Percentiles rank a stretch among this genome's conserved stretches.
These are phyloP conservation scores for Globisporangium lucens DNA, from an alignment of 352 stramenopile species.

Conservation along the genomic window DNA sequence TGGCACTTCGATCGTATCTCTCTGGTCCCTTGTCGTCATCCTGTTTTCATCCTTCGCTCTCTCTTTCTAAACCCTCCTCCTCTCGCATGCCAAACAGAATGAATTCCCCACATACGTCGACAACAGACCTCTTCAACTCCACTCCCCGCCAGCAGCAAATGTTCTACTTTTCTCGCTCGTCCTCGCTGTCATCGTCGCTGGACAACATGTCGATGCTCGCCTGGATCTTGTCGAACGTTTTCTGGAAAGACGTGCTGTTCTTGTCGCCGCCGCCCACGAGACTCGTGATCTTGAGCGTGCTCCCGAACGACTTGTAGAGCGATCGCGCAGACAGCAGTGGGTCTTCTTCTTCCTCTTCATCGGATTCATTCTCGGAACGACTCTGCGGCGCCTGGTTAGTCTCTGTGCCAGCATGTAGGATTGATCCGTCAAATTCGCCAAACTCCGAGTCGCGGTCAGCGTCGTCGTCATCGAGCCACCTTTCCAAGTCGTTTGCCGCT, in stretches of 20 bases:
- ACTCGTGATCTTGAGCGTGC: slow-evolving; percentile 43
- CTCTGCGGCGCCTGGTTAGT: background rate
- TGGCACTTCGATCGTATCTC: slow-evolving; percentile 3
- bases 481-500: background rate
- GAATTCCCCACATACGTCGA: background rate
- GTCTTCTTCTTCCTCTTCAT: slow-evolving; percentile 35
- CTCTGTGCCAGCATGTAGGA: slow-evolving; percentile 17
- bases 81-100: background rate
- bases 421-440: slow-evolving; percentile 23
- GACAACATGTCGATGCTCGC: slow-evolving; percentile 53
- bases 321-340: slow-evolving; percentile 35
- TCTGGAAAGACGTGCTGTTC: slow-evolving; percentile 44
- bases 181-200: slow-evolving; percentile 43
- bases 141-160: too few relatives aligned
- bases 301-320: slow-evolving; percentile 44
- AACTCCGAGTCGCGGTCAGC: slow-evolving; percentile 14
- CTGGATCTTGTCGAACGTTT: slow-evolving; percentile 59
- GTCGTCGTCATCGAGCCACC: background rate
- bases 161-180: background rate
- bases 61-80: background rate
- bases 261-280: slow-evolving; percentile 31
- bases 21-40: background rate
- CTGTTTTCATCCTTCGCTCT: background rate
- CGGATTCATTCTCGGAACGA: background rate
- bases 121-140: background rate